Percentiles rank a stretch among this genome's conserved stretches.
Evolutionary conservation across 106 monocot genomes (phyloP).

Genomic region (Xerophyta viscosa): DNA sequence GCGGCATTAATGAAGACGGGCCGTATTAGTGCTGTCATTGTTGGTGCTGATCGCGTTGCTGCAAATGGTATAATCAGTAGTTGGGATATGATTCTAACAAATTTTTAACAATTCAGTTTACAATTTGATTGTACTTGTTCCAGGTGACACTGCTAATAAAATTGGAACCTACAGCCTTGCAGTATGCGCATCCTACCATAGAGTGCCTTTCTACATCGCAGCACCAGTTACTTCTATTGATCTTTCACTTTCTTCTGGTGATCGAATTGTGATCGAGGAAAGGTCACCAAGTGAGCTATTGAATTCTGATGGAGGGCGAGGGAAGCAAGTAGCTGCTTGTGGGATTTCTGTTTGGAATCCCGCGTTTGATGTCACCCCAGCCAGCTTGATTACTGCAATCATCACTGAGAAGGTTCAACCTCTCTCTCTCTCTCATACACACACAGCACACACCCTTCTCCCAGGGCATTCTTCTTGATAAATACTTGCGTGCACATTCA

Average conservation of each 20-base stretch:
- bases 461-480: background rate
- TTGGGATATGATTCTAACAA: no score
- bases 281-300: slow-evolving; percentile 82
- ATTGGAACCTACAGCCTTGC: slow-evolving; percentile 96
- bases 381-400: slow-evolving; percentile 76
- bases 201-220: slow-evolving; percentile 81
- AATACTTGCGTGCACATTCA: background rate
- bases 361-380: slow-evolving; percentile 96
- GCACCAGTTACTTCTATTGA: slow-evolving; percentile 92
- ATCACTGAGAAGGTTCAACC: slow-evolving; percentile 86
- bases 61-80: slow-evolving; percentile 53
- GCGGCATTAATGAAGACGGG: slow-evolving; percentile 88
- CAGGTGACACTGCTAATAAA: slow-evolving; percentile 97
- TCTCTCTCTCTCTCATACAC: background rate
- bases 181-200: slow-evolving; percentile 62
- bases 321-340: slow-evolving; percentile 82
- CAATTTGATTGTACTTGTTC: background rate
- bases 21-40: slow-evolving; percentile 65
- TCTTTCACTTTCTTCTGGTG: slow-evolving; percentile 60
- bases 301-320: slow-evolving; percentile 79
- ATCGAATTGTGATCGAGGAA: slow-evolving; percentile 82
- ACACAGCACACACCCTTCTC: background rate
- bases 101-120: no score
- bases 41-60: slow-evolving; percentile 94
- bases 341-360: slow-evolving; percentile 97